Percentiles rank a stretch among this genome's conserved stretches.
Conservation (phyloP, 495 filamentous ascomycete species). For the Penicillium paradoxum region DNA sequence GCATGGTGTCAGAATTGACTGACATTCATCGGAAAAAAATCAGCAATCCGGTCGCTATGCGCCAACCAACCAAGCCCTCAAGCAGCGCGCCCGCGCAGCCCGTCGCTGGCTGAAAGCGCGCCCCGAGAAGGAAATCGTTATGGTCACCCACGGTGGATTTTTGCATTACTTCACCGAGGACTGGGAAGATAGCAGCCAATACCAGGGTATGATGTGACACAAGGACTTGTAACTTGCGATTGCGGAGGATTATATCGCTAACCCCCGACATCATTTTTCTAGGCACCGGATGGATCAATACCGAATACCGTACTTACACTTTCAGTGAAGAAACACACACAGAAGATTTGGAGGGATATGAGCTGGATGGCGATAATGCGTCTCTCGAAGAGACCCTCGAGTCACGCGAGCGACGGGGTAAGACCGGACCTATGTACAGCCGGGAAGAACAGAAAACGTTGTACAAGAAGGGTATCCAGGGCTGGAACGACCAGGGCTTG, state of each 20-base stretch:
- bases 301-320: slow-evolving; percentile 70
- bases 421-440: slow-evolving; percentile 29
- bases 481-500: slow-evolving; percentile 42
- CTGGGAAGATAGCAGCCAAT: slow-evolving; percentile 58
- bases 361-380: slow-evolving; percentile 50
- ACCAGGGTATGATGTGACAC: slow-evolving; percentile 38
- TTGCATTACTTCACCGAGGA: slow-evolving; percentile 80
- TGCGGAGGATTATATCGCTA: not conserved
- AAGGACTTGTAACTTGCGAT: not conserved
- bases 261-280: not conserved
- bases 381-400: slow-evolving; percentile 59
- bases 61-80: slow-evolving; percentile 53
- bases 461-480: slow-evolving; percentile 38
- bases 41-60: slow-evolving; percentile 48
- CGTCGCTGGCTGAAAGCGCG: slow-evolving; percentile 60
- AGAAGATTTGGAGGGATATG: slow-evolving; percentile 35
- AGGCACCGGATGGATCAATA: slow-evolving; percentile 83
- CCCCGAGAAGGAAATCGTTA: slow-evolving; percentile 56
- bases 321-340: slow-evolving; percentile 50
- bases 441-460: slow-evolving; percentile 37
- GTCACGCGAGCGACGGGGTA: slow-evolving; percentile 54
- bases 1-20: no score
- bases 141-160: slow-evolving; percentile 70
- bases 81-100: slow-evolving; percentile 57
- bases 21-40: not conserved